Evolutionary conservation across 306 rosid genomes (phyloP).

Genomic region (Vicia sativa): DNA sequence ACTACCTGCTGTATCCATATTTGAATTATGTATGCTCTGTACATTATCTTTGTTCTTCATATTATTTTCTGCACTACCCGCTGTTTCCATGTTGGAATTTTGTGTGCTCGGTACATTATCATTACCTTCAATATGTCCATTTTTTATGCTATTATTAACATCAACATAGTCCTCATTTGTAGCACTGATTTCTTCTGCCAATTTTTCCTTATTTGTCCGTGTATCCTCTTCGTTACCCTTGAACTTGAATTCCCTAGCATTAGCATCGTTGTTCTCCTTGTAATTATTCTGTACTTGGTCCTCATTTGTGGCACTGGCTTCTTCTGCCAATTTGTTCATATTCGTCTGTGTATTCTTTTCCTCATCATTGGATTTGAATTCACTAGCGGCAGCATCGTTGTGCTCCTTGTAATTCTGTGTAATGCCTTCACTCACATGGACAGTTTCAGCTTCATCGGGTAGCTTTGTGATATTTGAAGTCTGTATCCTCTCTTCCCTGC

Average conservation of each 20-base stretch:
- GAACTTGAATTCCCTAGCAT: neutral
- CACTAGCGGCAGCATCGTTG: slow-evolving; percentile 10
- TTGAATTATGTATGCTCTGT: slow-evolving; percentile 2
- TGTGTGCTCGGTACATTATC: slow-evolving; percentile 18
- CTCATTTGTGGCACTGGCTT: slow-evolving; percentile 27
- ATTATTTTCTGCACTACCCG: slow-evolving; percentile 14
- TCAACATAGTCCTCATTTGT: slow-evolving; percentile 8
- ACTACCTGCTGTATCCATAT: neutral
- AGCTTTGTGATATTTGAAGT: slow-evolving; percentile 23
- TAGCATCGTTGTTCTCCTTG: slow-evolving; percentile 12
- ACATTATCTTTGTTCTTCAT: slow-evolving; percentile 21
- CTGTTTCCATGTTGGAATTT: neutral
- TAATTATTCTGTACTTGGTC: neutral
- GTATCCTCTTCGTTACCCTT: slow-evolving; percentile 29
- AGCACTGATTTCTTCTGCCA: slow-evolving; percentile 21
- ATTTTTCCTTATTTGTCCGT: neutral
- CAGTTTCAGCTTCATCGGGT: slow-evolving; percentile 36
- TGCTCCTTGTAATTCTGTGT: slow-evolving; percentile 4
- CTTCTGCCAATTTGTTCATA: slow-evolving; percentile 3
- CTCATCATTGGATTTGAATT: neutral
- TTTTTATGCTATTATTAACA: slow-evolving; percentile 6
- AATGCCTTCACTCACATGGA: neutral
- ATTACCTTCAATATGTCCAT: slow-evolving; percentile 5
- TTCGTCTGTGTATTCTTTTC: slow-evolving; percentile 26
- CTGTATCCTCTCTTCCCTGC: slow-evolving; percentile 22